A percentile compares a stretch with the other conserved stretches of the same genome.
phyloP scores from a whole-genome alignment of 2,329 filamentous ascomycete genomes.

The Gremmenia infestans region DNA sequence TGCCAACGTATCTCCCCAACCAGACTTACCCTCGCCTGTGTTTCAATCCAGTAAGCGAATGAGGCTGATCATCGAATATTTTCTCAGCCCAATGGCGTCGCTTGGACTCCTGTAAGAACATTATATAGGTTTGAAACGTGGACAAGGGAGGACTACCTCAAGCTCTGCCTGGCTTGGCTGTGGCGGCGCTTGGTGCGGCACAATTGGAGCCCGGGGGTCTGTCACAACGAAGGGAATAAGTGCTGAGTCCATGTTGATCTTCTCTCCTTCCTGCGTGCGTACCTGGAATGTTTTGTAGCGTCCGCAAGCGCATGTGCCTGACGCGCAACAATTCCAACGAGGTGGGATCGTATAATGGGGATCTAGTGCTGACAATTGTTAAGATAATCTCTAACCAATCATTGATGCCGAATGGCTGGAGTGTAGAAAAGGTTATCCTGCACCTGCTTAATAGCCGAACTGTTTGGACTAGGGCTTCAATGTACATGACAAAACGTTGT shows the following conservation, averaged over 20 bases:
- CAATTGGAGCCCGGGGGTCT: slow-evolving; percentile 20
- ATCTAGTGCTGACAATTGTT: slow-evolving; percentile 33
- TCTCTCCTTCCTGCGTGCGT: slow-evolving; percentile 13
- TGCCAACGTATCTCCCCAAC: neutral
- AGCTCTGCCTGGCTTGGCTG: slow-evolving; percentile 18
- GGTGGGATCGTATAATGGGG: slow-evolving; percentile 52
- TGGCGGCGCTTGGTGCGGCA: slow-evolving; percentile 16
- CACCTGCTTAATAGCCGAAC: slow-evolving; percentile 49
- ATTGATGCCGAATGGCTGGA: neutral
- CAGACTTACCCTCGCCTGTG: slow-evolving; percentile 34
- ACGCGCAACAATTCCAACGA: slow-evolving; percentile 44
- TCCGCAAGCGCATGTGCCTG: slow-evolving; percentile 47
- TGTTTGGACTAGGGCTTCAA: slow-evolving; percentile 47
- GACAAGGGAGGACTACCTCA: slow-evolving; percentile 21
- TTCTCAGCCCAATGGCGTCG: slow-evolving; percentile 55
- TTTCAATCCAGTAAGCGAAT: slow-evolving; percentile 47
- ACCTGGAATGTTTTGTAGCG: slow-evolving; percentile 46
- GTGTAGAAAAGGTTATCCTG: slow-evolving; percentile 8
- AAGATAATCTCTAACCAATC: slow-evolving; percentile 4
- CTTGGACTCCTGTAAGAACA: slow-evolving; percentile 31
- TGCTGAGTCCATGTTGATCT: slow-evolving; percentile 13
- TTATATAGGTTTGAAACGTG: slow-evolving; percentile 1
- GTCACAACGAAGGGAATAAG: slow-evolving; percentile 16
- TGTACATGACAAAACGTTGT: slow-evolving; percentile 51
- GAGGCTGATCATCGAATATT: slow-evolving; percentile 49